Base-by-base conservation (phyloP, 352 stramenopile genomes). In the Pythium brachiatum region DNA sequence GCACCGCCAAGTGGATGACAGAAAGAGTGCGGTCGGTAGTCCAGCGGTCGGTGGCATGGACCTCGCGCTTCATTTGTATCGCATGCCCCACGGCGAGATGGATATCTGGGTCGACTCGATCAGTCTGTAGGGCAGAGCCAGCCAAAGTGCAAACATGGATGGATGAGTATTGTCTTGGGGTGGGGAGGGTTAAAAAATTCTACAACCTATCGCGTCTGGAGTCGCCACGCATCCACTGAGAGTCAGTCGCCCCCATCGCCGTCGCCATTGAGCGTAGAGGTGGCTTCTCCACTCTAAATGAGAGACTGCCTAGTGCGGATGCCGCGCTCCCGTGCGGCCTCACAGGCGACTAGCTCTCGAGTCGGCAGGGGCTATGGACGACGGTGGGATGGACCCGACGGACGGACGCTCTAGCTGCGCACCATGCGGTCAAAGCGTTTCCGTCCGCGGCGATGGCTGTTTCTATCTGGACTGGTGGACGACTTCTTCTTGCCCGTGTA, bases 401-500 rank as follows among this genome's bases (percentile, higher is more conserved):
- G 18, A 18, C 38, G 16, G 8, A 44, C 11, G 29, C 32, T 31
- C 57, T 65, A 72, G 44, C 55, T 68, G 44, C 65, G 59, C 53
- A 72, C 81, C 72, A 87, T 81, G 53, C 82, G 78, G 62, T 88
- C 80, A 68, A 87, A 77, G 64, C 80, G 68, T 68, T 81, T 86
- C 60, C 76, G 76, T 50, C 76, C 74, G 68, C 87, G 86, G 57
- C 83, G 79, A 54, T 88, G 75, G 54, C 81, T 88, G 74, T 89
- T 83, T 53, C 73, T 71, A 72, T 88, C 78, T 54, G 74, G 74
- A 38, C 71, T 73, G 18, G 58, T 82, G 25, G 56, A 39, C 2
- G 64, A 64, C 58, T 92, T 92, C 68, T 90, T 92, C 69, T 86
- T 86, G 57, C 86, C 85, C 29, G 83, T 91, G 73, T 88, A 95